Percentiles rank a stretch among this genome's conserved stretches.
phyloP scores from a whole-genome alignment of 768 basidiomycete genomes.

The Xerocomus brunneocitrinus region DNA sequence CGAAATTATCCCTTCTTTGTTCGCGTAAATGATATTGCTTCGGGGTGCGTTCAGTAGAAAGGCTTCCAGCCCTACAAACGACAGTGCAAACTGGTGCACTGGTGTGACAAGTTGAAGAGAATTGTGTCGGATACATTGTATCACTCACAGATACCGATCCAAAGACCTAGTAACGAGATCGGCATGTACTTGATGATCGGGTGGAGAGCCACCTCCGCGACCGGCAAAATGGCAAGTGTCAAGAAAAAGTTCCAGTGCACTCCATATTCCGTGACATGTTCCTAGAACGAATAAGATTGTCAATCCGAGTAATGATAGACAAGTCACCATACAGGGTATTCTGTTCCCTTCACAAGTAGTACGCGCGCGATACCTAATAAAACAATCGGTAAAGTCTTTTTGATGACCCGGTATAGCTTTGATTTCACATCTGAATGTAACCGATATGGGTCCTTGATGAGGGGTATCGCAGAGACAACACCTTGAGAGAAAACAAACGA shows the following conservation, averaged over 20 bases:
- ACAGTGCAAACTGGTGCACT: conserved; percentile 74
- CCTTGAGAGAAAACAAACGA: conserved; percentile 98
- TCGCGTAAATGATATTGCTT: conserved; percentile 59
- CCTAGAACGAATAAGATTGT: conserved; percentile 41
- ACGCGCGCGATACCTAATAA: conserved; percentile 74
- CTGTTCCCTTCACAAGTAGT: conserved; percentile 82
- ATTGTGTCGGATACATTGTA: background rate
- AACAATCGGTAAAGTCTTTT: conserved; percentile 64
- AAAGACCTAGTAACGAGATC: conserved; percentile 57
- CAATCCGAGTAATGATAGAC: background rate
- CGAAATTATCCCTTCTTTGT: conserved; percentile 91
- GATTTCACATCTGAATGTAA: conserved; percentile 44
- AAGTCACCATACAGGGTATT: conserved; percentile 75
- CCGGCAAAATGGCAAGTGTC: conserved; percentile 77
- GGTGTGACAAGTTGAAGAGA: background rate
- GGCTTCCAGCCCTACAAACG: conserved; percentile 47
- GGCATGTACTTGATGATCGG: conserved; percentile 57
- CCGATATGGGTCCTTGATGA: conserved; percentile 59
- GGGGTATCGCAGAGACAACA: conserved; percentile 79
- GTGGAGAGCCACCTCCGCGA: conserved; percentile 65
- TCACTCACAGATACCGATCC: conserved; percentile 54
- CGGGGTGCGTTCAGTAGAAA: conserved; percentile 69
- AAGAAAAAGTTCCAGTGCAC: conserved; percentile 99
- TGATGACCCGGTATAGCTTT: conserved; percentile 48
- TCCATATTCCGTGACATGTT: conserved; percentile 95